phyloP scores from a whole-genome alignment of 2,329 filamentous ascomycete species.

The Aspergillus pseudoglaucus region DNA sequence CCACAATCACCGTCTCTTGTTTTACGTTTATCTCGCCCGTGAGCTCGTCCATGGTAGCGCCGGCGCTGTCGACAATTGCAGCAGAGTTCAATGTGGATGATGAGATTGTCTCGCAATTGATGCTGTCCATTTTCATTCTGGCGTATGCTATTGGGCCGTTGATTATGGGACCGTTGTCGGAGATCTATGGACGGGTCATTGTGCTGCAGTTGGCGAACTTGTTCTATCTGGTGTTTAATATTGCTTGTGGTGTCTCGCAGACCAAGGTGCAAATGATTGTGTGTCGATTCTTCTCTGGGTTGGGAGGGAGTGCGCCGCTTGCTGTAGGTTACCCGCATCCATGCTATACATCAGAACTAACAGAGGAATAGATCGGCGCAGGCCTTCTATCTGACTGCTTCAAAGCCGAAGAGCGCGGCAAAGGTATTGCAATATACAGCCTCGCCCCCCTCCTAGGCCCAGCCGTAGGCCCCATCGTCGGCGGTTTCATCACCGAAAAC shows the following conservation, averaged over 20 bases:
- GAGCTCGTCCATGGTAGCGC: slow-evolving; percentile 55
- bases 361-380: slow-evolving; percentile 36
- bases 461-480: slow-evolving; percentile 58
- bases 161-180: slow-evolving; percentile 48
- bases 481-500: slow-evolving; percentile 58
- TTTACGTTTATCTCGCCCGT: slow-evolving; percentile 60
- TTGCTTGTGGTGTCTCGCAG: slow-evolving; percentile 52
- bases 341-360: neutral
- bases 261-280: slow-evolving; percentile 50
- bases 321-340: slow-evolving; percentile 31
- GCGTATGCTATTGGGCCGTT: slow-evolving; percentile 50
- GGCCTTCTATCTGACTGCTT: slow-evolving; percentile 54
- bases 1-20: slow-evolving; percentile 48
- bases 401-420: slow-evolving; percentile 55
- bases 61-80: slow-evolving; percentile 47
- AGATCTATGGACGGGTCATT: slow-evolving; percentile 51
- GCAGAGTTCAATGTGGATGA: slow-evolving; percentile 48
- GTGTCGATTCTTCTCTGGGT: slow-evolving; percentile 53
- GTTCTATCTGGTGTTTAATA: slow-evolving; percentile 53
- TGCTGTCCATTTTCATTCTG: slow-evolving; percentile 51
- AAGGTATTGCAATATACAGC: slow-evolving; percentile 57
- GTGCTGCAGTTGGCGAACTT: slow-evolving; percentile 51
- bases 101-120: slow-evolving; percentile 40
- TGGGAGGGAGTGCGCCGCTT: slow-evolving; percentile 53
- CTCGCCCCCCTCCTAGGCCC: slow-evolving; percentile 60